Evolutionary conservation across 306 rosid species (phyloP).

Genomic region (Glycine latifolia): DNA sequence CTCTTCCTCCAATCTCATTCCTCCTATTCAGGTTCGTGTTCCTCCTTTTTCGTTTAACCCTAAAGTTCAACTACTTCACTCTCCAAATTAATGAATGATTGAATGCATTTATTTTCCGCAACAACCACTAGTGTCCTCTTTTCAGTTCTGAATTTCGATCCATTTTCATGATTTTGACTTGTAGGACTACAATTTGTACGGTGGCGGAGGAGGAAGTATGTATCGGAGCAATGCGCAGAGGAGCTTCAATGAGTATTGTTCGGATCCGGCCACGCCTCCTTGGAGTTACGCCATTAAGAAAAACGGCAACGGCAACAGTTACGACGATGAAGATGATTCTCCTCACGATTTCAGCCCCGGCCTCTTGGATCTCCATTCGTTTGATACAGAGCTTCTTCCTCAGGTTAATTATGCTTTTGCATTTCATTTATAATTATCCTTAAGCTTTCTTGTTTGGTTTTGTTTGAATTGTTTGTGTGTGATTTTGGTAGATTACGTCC

Average conservation of each 20-base stretch:
- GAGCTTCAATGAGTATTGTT: conserved; percentile 59
- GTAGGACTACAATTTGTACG: conserved; percentile 72
- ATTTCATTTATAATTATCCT: neutral
- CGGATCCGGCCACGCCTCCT: conserved; percentile 71
- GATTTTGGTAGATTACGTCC: conserved; percentile 57
- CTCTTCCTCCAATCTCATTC: conserved; percentile 57
- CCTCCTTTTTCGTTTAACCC: neutral
- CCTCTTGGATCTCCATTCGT: conserved; percentile 85
- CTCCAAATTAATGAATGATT: neutral
- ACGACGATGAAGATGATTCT: conserved; percentile 23
- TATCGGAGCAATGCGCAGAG: conserved; percentile 64
- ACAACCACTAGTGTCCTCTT: conserved; percentile 12
- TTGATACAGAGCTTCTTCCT: conserved; percentile 82
- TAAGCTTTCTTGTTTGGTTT: neutral
- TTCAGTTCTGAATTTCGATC: neutral
- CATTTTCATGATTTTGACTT: neutral
- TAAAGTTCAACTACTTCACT: conserved; percentile 17
- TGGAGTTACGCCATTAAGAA: conserved; percentile 44
- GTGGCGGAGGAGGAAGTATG: conserved; percentile 69
- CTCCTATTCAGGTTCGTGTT: conserved; percentile 68
- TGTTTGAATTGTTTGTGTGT: conserved; percentile 16
- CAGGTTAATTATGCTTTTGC: conserved; percentile 55
- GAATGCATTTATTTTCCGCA: conserved; percentile 27
- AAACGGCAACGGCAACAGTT: conserved; percentile 27
- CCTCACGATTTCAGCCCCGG: conserved; percentile 82